Percentiles rank a stretch among this genome's conserved stretches.
phyloP scores from a whole-genome alignment of 306 rosid genomes.

The Cicer yamashitae region DNA sequence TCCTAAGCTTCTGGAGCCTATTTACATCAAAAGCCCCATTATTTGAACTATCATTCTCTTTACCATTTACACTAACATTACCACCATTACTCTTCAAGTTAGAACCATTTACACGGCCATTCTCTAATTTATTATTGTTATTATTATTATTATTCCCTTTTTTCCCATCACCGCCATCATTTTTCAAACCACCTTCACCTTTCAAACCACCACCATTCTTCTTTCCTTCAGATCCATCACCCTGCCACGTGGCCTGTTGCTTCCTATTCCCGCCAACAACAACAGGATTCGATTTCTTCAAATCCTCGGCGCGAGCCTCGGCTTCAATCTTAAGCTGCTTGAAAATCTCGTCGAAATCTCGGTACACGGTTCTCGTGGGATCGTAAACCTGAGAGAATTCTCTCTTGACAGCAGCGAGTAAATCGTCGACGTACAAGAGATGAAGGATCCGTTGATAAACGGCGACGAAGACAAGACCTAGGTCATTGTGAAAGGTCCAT shows the following conservation, averaged over 20 bases:
- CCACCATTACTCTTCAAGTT: constrained; percentile 50
- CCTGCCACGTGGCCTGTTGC: constrained; percentile 60
- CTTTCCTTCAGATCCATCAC: constrained; percentile 64
- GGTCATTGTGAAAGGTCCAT: constrained; percentile 94
- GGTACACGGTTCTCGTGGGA: constrained; percentile 59
- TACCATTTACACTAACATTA: constrained; percentile 54
- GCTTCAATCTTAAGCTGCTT: constrained; percentile 83
- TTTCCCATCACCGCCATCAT: constrained; percentile 37
- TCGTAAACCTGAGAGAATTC: constrained; percentile 74
- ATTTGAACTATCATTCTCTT: constrained; percentile 77
- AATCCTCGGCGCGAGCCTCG: constrained; percentile 83
- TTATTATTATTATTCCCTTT: constrained; percentile 43
- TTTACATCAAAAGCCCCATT: constrained; percentile 96
- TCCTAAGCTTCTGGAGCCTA: constrained; percentile 85
- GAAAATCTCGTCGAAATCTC: constrained; percentile 72
- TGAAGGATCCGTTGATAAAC: constrained; percentile 89
- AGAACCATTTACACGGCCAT: constrained; percentile 62
- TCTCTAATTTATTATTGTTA: constrained; percentile 52
- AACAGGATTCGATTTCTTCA: constrained; percentile 66
- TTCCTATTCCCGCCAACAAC: constrained; percentile 43
- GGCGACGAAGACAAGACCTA: constrained; percentile 88
- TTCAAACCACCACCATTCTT: constrained; percentile 43
- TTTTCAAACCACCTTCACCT: constrained; percentile 54
- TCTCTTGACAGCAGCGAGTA: constrained; percentile 78
- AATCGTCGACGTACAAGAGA: constrained; percentile 81